Evolutionary conservation across 495 filamentous ascomycete genomes (phyloP).

Genomic region (Penicillium ochrochloron): DNA sequence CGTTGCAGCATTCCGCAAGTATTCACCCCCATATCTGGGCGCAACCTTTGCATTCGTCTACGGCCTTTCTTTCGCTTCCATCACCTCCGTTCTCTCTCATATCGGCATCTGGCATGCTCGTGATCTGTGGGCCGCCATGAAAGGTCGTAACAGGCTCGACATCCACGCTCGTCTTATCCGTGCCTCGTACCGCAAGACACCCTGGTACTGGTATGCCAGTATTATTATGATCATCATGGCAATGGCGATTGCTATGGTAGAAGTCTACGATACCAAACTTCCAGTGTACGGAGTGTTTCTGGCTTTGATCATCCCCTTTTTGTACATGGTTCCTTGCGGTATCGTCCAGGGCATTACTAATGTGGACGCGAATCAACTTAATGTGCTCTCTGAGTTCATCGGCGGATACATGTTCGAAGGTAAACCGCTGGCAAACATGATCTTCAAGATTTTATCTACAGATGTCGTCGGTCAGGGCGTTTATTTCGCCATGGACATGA

Average conservation of each 20-base stretch:
- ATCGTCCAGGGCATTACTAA: constrained; percentile 90
- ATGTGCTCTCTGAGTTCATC: constrained; percentile 45
- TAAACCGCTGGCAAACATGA: constrained; percentile 43
- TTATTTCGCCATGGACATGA: constrained; percentile 48
- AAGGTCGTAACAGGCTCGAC: constrained; percentile 55
- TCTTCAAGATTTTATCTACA: constrained; percentile 31
- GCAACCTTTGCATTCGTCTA: constrained; percentile 84
- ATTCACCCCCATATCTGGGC: constrained; percentile 79
- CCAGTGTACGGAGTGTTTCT: constrained; percentile 83
- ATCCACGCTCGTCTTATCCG: constrained; percentile 75
- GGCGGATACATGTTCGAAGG: constrained; percentile 42
- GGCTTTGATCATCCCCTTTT: constrained; percentile 70
- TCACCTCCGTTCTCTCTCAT: constrained; percentile 68
- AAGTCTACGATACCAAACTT: constrained; percentile 75
- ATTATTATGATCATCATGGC: constrained; percentile 76
- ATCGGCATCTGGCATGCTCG: constrained; percentile 63
- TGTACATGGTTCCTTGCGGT: constrained; percentile 83
- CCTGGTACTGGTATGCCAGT: constrained; percentile 75
- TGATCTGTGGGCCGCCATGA: constrained; percentile 56
- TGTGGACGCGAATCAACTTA: constrained; percentile 66
- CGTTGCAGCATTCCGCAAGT: constrained; percentile 70
- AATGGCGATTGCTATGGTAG: constrained; percentile 81
- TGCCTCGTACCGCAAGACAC: constrained; percentile 71
- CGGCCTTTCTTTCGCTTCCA: constrained; percentile 78
- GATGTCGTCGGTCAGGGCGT: constrained; percentile 36